Percentiles rank a stretch among this genome's conserved stretches.
Evolutionary conservation across 768 basidiomycete species (phyloP).

Genomic region (Hygrocybe coccinea): DNA sequence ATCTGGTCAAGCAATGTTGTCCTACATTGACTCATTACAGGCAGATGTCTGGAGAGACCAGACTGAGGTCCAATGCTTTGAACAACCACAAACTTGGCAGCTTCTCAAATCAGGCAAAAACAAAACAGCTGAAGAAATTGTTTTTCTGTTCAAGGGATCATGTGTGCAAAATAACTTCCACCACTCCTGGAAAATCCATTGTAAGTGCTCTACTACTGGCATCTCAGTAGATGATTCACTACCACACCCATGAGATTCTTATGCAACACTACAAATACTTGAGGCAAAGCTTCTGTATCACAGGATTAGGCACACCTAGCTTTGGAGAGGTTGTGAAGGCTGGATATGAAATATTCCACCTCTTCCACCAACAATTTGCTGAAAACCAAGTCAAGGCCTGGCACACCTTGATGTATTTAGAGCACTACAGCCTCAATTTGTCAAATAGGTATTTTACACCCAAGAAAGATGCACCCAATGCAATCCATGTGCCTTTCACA

Average conservation of each 20-base stretch:
- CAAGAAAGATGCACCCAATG: slow-evolving; percentile 2
- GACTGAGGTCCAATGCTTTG: not conserved
- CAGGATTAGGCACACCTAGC: not conserved
- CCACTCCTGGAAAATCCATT: not conserved
- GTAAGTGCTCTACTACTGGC: not conserved
- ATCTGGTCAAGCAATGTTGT: too few species aligned
- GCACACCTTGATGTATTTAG: not conserved
- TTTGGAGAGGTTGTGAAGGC: not conserved
- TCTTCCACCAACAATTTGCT: not conserved
- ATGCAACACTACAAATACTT: not conserved
- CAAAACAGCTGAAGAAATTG: not conserved
- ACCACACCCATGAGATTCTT: not conserved
- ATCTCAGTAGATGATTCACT: not conserved
- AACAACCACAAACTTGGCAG: not conserved
- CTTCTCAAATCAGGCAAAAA: not conserved
- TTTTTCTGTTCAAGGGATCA: not conserved
- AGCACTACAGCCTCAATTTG: not conserved
- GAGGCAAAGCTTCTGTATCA: not conserved
- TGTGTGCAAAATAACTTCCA: not conserved
- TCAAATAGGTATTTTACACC: slow-evolving; percentile 6
- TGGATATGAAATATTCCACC: not conserved
- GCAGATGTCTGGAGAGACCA: not conserved
- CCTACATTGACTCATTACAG: not conserved
- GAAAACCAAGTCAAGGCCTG: not conserved
- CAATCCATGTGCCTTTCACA: slow-evolving; percentile 1